These are phyloP conservation scores for Magnaporthales sp. DNA, from an alignment of 2,329 filamentous ascomycete species.

Conservation along the genomic window DNA sequence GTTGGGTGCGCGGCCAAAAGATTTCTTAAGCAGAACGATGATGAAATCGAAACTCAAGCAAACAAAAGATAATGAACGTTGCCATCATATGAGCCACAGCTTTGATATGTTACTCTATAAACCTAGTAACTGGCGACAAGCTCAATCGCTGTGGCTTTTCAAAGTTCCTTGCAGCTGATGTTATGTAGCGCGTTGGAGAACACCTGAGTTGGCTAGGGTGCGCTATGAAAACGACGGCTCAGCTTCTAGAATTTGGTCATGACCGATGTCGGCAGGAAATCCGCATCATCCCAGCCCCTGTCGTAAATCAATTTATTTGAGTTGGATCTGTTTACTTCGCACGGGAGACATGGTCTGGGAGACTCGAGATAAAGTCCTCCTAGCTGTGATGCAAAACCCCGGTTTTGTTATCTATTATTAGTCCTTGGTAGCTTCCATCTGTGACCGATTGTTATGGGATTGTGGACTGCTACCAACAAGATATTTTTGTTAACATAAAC, in stretches of 20 bases:
- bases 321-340: neutral
- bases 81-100: conserved; percentile 2
- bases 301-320: neutral
- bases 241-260: neutral
- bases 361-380: neutral
- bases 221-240: neutral
- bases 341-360: neutral
- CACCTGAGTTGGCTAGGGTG: neutral
- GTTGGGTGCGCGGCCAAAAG: neutral
- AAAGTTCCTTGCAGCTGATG: neutral
- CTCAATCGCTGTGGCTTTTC: neutral
- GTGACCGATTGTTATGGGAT: neutral
- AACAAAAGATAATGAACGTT: neutral
- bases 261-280: conserved; percentile 1
- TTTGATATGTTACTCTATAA: neutral
- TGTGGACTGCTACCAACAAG: neutral
- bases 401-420: neutral
- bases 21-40: neutral
- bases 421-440: neutral
- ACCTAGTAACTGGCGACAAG: neutral
- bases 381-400: neutral
- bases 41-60: neutral
- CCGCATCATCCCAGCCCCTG: neutral
- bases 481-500: no score
- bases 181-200: conserved; percentile 1